A percentile compares a stretch with the other conserved stretches of the same genome.
Evolutionary conservation across 2,329 filamentous ascomycete species (phyloP).

Genomic region (Graphiopsis chlorocephala): DNA sequence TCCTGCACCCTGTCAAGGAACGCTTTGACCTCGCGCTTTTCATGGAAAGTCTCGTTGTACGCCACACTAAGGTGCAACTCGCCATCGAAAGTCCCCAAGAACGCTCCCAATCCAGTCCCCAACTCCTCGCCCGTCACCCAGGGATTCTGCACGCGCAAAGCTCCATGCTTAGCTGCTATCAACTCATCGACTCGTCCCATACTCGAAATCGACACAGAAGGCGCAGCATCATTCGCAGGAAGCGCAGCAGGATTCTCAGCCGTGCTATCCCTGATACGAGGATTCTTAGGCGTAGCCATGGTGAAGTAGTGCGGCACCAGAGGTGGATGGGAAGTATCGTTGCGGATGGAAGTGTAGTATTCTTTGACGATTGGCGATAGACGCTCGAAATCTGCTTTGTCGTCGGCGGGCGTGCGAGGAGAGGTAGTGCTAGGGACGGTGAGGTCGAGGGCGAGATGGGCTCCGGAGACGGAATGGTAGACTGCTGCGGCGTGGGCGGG

Average conservation of each 20-base stretch:
- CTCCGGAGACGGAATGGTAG: constrained; percentile 11
- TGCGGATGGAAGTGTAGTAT: constrained; percentile 7
- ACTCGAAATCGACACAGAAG: constrained; percentile 11
- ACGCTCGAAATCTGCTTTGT: constrained; percentile 8
- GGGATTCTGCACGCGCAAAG: not conserved
- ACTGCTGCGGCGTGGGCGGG: constrained; percentile 13
- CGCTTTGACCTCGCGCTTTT: not conserved
- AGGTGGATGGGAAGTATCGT: constrained; percentile 3
- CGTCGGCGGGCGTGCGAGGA: not conserved
- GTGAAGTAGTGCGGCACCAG: constrained; percentile 13
- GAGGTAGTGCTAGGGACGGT: not conserved
- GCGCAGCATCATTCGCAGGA: not conserved
- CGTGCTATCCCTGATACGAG: constrained; percentile 1
- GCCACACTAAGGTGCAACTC: constrained; percentile 7
- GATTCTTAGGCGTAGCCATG: constrained; percentile 9
- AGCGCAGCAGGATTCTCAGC: not conserved
- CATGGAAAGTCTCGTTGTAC: constrained; percentile 7
- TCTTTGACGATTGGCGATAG: constrained; percentile 6
- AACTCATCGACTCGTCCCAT: constrained; percentile 6
- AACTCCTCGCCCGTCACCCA: constrained; percentile 13
- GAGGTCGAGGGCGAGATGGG: constrained; percentile 7
- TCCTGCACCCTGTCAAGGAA: constrained; percentile 9
- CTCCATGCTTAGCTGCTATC: not conserved
- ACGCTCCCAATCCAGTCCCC: constrained; percentile 2
- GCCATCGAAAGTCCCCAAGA: constrained; percentile 7